Evolutionary conservation across 169 alveolate genomes (phyloP), one percentile per base, ranked within the genome.

Genomic region (Condylostoma magnum): DNA sequence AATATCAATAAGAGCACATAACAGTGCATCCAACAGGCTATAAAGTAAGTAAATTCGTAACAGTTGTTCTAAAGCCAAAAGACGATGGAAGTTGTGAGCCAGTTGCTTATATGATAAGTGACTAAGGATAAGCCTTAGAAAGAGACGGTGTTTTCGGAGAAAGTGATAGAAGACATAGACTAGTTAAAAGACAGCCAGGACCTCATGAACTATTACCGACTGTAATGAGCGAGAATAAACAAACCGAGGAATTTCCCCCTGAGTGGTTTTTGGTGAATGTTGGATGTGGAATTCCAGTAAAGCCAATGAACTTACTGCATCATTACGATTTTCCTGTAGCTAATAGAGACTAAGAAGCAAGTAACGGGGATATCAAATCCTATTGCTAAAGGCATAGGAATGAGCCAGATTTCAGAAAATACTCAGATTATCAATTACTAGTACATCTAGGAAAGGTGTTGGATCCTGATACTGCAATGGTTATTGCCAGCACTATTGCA

Each of bases 381-480:
- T 69, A 74, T 65, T 63, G 74, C 37, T 54, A 75, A 46, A 74
- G 70, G 75, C 72, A 75, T 63, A 52, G 55, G 58, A 80, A 54
- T 33, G 58, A 41, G 28, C 65, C 65, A 36, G 15, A 54, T 53
- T 80, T 69, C 66, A 82, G 78, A 18, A 91, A 76, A 77, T 93
- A 72, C 69, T 93, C 98, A 27, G 93, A 90, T 79, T 95, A 96
- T 74, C 96, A 94, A 53, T 80, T 95, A 67, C 80, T 97, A 44
- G 28, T 95, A 12, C 93, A 85, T 69, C 76, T 95, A 46, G 93
- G 97, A 36, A 93, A 95, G 60, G 79, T 93, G 36, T 65, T 97
- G 22, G 99, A 97, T 79, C 73, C 93, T 33, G 98, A 96, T 48
- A 90, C 95, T 2, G 86, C 96, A n/a, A 80, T 90, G 12, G 90